A percentile compares a stretch with the other conserved stretches of the same genome.
phyloP scores from a whole-genome alignment of 257 asterid species.

The Solanum megistacrolobum region DNA sequence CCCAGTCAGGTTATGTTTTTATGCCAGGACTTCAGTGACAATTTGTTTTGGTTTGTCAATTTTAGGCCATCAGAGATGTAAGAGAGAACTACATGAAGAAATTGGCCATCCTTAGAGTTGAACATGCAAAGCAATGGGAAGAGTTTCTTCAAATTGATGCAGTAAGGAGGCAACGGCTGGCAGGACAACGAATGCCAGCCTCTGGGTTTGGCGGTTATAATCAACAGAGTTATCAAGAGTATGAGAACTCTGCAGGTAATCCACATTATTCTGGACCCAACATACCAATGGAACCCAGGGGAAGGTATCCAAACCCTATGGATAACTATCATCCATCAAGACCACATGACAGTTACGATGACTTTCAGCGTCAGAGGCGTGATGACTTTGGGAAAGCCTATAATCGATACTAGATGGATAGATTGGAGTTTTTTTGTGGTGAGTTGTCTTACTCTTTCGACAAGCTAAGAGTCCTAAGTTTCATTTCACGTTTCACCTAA shows the following conservation, averaged over 20 bases:
- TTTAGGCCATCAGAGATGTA: constrained; percentile 59
- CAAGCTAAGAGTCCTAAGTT: background rate
- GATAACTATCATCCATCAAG: constrained; percentile 63
- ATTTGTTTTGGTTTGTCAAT: constrained; percentile 11
- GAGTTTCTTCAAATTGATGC: constrained; percentile 70
- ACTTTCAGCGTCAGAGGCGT: constrained; percentile 66
- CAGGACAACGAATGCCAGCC: constrained; percentile 33
- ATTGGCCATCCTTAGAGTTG: constrained; percentile 39
- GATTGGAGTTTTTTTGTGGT: constrained; percentile 42
- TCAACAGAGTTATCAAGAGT: constrained; percentile 37
- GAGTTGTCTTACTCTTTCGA: constrained; percentile 39
- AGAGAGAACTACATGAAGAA: constrained; percentile 63
- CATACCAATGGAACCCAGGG: constrained; percentile 46
- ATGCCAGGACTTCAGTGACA: background rate
- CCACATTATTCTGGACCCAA: constrained; percentile 45
- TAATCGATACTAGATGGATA: constrained; percentile 50
- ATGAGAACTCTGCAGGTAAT: constrained; percentile 40
- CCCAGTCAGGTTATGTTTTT: background rate
- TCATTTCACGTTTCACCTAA: background rate
- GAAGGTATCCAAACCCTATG: constrained; percentile 47
- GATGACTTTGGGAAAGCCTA: constrained; percentile 59
- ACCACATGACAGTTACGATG: constrained; percentile 45
- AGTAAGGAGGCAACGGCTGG: constrained; percentile 51
- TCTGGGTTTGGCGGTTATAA: constrained; percentile 52
- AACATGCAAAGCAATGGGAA: constrained; percentile 75